Base-by-base conservation (phyloP, 2,329 filamentous ascomycete genomes). In the Sporothrix inflata region DNA sequence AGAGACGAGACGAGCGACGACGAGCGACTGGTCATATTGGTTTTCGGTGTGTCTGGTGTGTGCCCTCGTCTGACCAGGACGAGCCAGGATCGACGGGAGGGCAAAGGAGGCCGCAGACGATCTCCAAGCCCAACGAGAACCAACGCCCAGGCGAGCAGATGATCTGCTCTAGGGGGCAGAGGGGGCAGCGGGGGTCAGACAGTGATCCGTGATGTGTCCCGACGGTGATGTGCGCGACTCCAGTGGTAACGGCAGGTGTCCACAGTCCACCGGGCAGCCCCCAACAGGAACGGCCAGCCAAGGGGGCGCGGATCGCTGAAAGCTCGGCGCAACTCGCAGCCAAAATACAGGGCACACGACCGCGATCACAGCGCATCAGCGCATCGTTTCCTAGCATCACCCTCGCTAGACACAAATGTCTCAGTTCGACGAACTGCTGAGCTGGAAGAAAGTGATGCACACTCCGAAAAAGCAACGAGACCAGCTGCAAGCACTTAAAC, bases 401-500 rank as follows among this genome's bases (percentile, higher is more conserved):
- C 45, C 12, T 47, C 45, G 9, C 45, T 19, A 16, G 45, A 19
- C 45, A 3, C 30, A 34, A 34, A 47, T 47, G 45, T 47, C 45
- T 47, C 45, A 47, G 42, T 47, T 34, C 3, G 30, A 34, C 30
- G 6, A 6, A 34, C 30, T 34, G 30, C 30, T 34, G 9, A 45
- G 42, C 42, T 45, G 11, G 42, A 45, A 45, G 16, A 45, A 16
- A 16, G 42, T 16, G 11, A 11, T 11, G 11, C 42, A 45, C 9
- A 45, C 9, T 9, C n/a, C 5, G 19, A 21, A 30, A 45, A 30
- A 51, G 19, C 47, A 55, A 27, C 24, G 55, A 24, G 47, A 11
- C 49, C 30, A 49, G 49, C 66, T 69, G 66, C 66, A 69, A 27
- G 67, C 67, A 69, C 67, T 57, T 69, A 24, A 53, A 69, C 67